Percentiles rank a stretch among this genome's conserved stretches.
Evolutionary conservation across 768 basidiomycete species (phyloP).

Genomic region (Lentinus brumalis): DNA sequence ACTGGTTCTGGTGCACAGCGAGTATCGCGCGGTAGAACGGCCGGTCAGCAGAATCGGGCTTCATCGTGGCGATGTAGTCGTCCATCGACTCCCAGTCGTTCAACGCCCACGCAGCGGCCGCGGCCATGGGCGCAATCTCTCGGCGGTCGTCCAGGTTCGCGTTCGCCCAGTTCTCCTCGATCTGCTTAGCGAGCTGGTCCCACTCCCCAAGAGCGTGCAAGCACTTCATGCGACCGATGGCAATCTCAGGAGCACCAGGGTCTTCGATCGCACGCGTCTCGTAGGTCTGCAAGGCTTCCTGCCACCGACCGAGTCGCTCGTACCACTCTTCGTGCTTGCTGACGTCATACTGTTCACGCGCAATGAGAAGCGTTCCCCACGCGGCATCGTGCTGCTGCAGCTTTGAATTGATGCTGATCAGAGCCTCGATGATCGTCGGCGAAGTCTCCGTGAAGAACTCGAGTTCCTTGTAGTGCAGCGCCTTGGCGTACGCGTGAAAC

Average conservation of each 20-base stretch:
- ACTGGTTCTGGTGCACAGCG: slow-evolving; percentile 95
- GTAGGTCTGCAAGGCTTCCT: slow-evolving; percentile 86
- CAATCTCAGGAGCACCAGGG: slow-evolving; percentile 72
- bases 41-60: slow-evolving; percentile 87
- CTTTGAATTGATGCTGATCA: slow-evolving; percentile 95
- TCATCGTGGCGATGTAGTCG: slow-evolving; percentile 93
- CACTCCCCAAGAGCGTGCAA: slow-evolving; percentile 97
- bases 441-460: slow-evolving; percentile 95
- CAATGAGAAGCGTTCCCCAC: slow-evolving; percentile 92
- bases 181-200: slow-evolving; percentile 85
- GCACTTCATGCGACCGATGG: slow-evolving; percentile 93
- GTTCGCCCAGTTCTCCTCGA: slow-evolving; percentile 85
- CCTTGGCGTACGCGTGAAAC: slow-evolving; percentile 95
- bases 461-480: slow-evolving; percentile 96
- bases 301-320: slow-evolving; percentile 94
- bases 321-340: slow-evolving; percentile 98
- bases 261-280: slow-evolving; percentile 78
- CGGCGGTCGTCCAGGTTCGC: slow-evolving; percentile 82
- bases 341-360: slow-evolving; percentile 87
- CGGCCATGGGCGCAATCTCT: slow-evolving; percentile 95
- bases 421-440: slow-evolving; percentile 86
- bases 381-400: slow-evolving; percentile 98
- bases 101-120: slow-evolving; percentile 95
- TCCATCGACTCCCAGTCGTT: slow-evolving; percentile 99
- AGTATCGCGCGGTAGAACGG: slow-evolving; percentile 97